phyloP scores from a whole-genome alignment of 1,284 basidiomycete genomes.

The Anthracocystis panici-leucophaei region DNA sequence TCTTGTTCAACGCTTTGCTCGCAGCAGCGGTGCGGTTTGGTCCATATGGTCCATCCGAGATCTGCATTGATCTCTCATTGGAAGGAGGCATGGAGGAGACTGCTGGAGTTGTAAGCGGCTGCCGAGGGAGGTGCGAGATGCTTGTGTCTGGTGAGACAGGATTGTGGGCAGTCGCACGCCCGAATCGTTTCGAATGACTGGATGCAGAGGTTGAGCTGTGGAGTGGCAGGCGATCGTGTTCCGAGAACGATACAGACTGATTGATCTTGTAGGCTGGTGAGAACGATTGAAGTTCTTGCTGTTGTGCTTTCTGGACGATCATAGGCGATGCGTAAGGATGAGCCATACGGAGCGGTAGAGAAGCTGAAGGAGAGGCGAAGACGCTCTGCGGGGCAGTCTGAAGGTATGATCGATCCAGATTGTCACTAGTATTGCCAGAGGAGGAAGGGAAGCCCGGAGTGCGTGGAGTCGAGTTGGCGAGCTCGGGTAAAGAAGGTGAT shows the following conservation, averaged over 20 bases:
- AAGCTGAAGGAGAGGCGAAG: slow-evolving; percentile 19
- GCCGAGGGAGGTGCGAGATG: neutral
- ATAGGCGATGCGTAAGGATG: slow-evolving; percentile 32
- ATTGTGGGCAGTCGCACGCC: neutral
- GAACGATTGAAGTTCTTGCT: slow-evolving; percentile 4
- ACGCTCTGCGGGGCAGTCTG: slow-evolving; percentile 1
- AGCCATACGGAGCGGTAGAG: slow-evolving; percentile 16
- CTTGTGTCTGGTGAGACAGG: neutral
- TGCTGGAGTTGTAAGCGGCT: neutral
- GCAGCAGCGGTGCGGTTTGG: slow-evolving; percentile 9
- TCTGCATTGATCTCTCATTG: neutral
- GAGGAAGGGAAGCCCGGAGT: slow-evolving; percentile 5
- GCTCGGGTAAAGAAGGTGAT: slow-evolving; percentile 36
- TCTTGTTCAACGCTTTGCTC: slow-evolving; percentile 37
- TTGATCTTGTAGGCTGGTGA: slow-evolving; percentile 6
- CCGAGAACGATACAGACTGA: neutral
- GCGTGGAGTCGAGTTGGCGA: slow-evolving; percentile 16
- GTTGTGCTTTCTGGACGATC: slow-evolving; percentile 4
- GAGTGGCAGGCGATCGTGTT: slow-evolving; percentile 2
- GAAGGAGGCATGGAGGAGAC: neutral
- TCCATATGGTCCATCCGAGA: neutral
- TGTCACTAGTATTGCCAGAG: slow-evolving; percentile 23
- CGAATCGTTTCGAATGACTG: slow-evolving; percentile 11
- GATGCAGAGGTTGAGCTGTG: slow-evolving; percentile 16
- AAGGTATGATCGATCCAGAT: neutral